Base-by-base conservation (phyloP, 257 asterid genomes). In the Nicotiana tabacum region DNA sequence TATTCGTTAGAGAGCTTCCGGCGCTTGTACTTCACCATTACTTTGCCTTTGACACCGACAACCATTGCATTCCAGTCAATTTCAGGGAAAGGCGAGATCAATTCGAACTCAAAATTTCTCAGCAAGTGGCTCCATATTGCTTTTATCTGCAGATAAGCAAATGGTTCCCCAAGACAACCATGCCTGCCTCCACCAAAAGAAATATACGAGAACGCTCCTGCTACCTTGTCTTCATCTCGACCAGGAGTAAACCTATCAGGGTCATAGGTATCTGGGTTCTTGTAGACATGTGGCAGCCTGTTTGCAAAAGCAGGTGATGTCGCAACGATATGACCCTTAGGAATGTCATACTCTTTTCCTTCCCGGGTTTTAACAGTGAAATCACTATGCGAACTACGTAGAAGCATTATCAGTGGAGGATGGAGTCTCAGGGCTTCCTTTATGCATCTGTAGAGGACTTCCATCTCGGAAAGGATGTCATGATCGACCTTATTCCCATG, bases 161-260 rank as follows among this genome's bases (percentile, higher is more conserved):
- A 95, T 9, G 99, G 98, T 90, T 95, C 99, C 5, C 99, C 99
- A 3, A 95, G 86, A 83, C 98, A 95, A 3, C 98, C 99, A 8
- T 95, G 99, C 89, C 98, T 91, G 56, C 99, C 99, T 3, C 99
- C 98, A 9, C 99, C 99, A 24, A 94, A 95, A 4, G 99, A 92
- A 32, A 95, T 93, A 87, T 95, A 94, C 0, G 99, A 95, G 86
- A 95, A 95, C 0, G 97, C 97, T 62, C 99, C 99, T 0, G 98
- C 91, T 6, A 87, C 95, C 89, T 95, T 95, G 80, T 95, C 99
- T 90, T 95, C 99, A 0, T 95, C 99, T 86, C 99, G 92, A 9
- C 95, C 98, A 0, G 95, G 92, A 27, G 90, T 85, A 78, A 92
- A 95, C 86, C 99, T 90, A 61, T 92, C 99, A 2, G 99, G 99